Percentiles rank a stretch among this genome's conserved stretches.
phyloP scores from a whole-genome alignment of 176 grass and related monocot genomes.

The Stipa capillata region DNA sequence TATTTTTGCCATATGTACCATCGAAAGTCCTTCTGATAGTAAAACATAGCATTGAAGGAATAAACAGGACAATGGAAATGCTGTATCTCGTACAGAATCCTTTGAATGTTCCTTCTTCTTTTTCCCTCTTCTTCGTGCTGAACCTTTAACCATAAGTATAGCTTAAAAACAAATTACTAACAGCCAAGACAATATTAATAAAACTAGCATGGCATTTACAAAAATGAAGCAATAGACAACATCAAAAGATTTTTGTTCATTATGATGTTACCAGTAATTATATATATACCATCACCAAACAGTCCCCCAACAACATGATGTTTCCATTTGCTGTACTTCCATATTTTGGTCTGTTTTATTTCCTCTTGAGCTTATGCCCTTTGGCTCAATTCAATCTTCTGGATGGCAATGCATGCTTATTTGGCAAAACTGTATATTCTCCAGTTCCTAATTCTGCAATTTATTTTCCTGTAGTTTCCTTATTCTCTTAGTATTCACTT shows the following conservation, averaged over 20 bases:
- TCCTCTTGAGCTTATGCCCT: neutral
- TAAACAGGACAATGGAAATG: slow-evolving; percentile 60
- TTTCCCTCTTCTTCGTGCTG: slow-evolving; percentile 83
- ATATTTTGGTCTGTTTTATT: neutral
- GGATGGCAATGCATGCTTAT: neutral
- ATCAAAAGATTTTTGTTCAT: neutral
- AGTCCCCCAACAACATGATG: neutral
- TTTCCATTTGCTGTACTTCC: neutral
- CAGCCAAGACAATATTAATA: too few species aligned
- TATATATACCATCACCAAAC: neutral
- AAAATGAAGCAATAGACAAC: neutral
- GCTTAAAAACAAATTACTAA: too few species aligned
- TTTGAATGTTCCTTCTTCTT: slow-evolving; percentile 80
- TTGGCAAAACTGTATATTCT: neutral
- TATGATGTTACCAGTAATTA: neutral
- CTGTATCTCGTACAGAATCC: slow-evolving; percentile 48
- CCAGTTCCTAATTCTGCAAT: neutral
- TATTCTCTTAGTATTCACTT: neutral
- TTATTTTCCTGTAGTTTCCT: neutral
- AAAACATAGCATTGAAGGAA: slow-evolving; percentile 88
- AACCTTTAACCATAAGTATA: too few species aligned
- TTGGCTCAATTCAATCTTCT: too few species aligned
- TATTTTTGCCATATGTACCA: slow-evolving; percentile 42
- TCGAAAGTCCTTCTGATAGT: slow-evolving; percentile 88
- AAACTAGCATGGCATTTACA: neutral